Evolutionary conservation across 1,284 basidiomycete species (phyloP).

Genomic region (Cystobasidium sp.): DNA sequence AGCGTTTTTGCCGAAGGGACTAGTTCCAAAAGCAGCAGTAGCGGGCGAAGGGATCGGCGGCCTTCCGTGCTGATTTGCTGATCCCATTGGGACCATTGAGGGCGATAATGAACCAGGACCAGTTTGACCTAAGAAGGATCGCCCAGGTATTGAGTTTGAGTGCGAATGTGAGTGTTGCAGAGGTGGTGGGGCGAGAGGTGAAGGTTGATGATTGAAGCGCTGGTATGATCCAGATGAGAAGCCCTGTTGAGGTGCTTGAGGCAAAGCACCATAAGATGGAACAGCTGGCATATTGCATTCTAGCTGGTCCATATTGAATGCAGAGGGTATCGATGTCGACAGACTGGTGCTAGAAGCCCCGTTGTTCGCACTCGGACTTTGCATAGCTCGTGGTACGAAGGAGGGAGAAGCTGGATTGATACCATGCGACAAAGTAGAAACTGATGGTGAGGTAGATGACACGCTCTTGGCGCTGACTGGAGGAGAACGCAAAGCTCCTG

Average conservation of each 20-base stretch:
- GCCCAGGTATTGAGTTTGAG: slow-evolving; percentile 26
- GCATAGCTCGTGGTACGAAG: not conserved
- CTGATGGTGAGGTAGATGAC: slow-evolving; percentile 1
- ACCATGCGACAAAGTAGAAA: not conserved
- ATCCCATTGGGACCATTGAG: not conserved
- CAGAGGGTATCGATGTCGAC: slow-evolving; percentile 31
- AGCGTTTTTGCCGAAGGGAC: slow-evolving; percentile 43
- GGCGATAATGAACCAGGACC: slow-evolving; percentile 15
- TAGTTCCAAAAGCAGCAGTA: slow-evolving; percentile 38
- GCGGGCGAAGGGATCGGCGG: not conserved
- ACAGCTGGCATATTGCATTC: slow-evolving; percentile 9
- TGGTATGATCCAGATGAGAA: slow-evolving; percentile 1
- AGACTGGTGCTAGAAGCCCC: not conserved
- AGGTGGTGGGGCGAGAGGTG: slow-evolving; percentile 36
- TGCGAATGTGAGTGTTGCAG: slow-evolving; percentile 37
- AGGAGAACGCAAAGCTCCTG: not conserved
- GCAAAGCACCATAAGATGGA: not conserved
- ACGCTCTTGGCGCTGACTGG: not conserved
- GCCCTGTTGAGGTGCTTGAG: slow-evolving; percentile 1
- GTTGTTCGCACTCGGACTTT: not conserved
- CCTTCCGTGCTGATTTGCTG: not conserved
- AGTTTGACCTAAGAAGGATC: slow-evolving; percentile 3
- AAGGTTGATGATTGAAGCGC: slow-evolving; percentile 22
- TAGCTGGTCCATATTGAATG: slow-evolving; percentile 24
- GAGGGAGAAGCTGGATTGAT: slow-evolving; percentile 21